These are phyloP conservation scores for Xylariaceae sp. DNA, from an alignment of 2,329 filamentous ascomycete genomes.

Conservation along the genomic window DNA sequence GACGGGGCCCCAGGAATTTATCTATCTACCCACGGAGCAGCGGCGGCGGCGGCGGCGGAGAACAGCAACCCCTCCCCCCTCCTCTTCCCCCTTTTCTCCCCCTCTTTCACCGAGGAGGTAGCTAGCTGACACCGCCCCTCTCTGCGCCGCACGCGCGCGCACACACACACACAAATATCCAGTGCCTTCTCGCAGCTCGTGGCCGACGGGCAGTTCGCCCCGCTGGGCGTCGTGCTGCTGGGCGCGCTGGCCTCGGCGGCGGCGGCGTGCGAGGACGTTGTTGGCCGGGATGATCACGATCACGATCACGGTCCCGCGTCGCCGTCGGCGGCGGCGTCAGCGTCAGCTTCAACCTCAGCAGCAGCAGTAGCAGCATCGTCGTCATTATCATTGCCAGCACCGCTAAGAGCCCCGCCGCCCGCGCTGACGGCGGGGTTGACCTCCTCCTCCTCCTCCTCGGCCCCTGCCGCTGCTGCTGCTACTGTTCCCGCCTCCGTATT, in stretches of 20 bases:
- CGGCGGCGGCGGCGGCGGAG: no score
- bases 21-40: no score
- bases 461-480: no score
- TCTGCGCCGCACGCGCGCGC: background rate
- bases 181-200: conserved; percentile 62
- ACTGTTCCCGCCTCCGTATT: no score
- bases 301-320: background rate
- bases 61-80: background rate
- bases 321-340: background rate
- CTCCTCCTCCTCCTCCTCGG: no score
- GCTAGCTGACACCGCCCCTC: background rate
- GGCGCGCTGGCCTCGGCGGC: conserved; percentile 54
- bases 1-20: no score
- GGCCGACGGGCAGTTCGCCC: conserved; percentile 65
- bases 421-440: background rate
- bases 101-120: background rate
- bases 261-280: conserved; percentile 32
- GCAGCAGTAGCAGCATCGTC: no score
- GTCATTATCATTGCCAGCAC: no score
- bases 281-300: background rate
- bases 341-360: no score
- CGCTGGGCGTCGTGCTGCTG: conserved; percentile 62
- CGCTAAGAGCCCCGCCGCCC: no score
- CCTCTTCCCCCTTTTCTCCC: conserved; percentile 1
- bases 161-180: no score